Conservation (phyloP, 257 asterid species). For the Solanum corneliomulleri region DNA sequence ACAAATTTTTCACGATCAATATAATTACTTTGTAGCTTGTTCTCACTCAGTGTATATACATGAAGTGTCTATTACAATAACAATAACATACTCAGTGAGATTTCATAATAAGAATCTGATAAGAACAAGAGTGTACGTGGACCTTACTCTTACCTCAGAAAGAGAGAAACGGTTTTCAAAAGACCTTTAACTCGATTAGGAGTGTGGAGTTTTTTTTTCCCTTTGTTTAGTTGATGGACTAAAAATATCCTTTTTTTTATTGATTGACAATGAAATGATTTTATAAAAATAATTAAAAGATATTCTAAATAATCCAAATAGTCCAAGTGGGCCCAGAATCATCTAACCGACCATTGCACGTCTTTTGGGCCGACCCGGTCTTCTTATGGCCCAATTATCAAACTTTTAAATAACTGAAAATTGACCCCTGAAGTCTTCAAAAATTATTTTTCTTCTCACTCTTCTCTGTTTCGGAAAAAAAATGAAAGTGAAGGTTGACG, state of each 20-base stretch:
- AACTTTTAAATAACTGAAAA: not conserved
- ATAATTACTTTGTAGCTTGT: not conserved
- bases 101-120: not conserved
- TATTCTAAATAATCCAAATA: not conserved
- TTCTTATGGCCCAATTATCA: not conserved
- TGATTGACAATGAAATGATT: not conserved
- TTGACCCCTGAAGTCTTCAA: not conserved
- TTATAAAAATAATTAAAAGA: not conserved
- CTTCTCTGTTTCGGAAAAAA: not conserved
- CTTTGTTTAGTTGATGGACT: not conserved
- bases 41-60: not conserved
- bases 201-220: not conserved
- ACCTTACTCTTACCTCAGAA: not conserved
- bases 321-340: not conserved
- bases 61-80: not conserved
- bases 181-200: not conserved
- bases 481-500: slow-evolving; percentile 1
- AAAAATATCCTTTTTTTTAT: not conserved
- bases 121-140: not conserved
- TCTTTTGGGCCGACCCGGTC: not conserved
- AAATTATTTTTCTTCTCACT: not conserved
- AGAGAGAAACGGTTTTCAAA: not conserved
- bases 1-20: not conserved
- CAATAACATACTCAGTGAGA: not conserved
- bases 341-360: not conserved